Evolutionary conservation across 2,329 filamentous ascomycete genomes (phyloP).

Genomic region (Calonectria hongkongensis): DNA sequence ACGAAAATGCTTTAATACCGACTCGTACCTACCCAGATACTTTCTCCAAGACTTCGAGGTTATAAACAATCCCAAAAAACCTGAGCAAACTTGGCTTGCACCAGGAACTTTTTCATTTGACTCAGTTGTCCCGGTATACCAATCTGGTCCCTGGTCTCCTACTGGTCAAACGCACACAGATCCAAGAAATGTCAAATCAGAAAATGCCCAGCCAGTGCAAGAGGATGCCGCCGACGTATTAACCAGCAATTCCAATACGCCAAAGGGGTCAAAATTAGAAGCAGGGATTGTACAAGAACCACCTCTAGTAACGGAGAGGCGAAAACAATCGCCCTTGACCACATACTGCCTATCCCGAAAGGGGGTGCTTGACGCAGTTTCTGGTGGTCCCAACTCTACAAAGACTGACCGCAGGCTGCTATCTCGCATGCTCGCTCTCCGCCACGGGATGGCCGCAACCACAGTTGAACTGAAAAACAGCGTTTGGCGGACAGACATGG

Average conservation of each 20-base stretch:
- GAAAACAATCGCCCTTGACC: slow-evolving; percentile 41
- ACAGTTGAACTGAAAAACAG: slow-evolving; percentile 33
- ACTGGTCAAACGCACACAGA: slow-evolving; percentile 25
- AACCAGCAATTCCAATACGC: not conserved
- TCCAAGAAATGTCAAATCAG: not conserved
- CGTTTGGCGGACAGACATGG: slow-evolving; percentile 72
- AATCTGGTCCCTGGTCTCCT: slow-evolving; percentile 28
- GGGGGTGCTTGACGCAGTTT: slow-evolving; percentile 54
- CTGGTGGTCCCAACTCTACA: slow-evolving; percentile 38
- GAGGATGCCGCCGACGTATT: not conserved
- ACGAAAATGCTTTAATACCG: slow-evolving; percentile 73
- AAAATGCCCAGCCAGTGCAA: not conserved
- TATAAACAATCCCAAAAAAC: slow-evolving; percentile 72
- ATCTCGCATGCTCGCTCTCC: slow-evolving; percentile 44
- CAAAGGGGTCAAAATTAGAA: not conserved
- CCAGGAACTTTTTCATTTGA: slow-evolving; percentile 65
- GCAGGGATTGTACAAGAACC: not conserved
- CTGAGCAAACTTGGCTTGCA: slow-evolving; percentile 71
- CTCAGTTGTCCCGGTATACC: slow-evolving; percentile 46
- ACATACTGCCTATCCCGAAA: slow-evolving; percentile 57
- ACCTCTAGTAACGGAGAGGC: not conserved
- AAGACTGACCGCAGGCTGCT: slow-evolving; percentile 32
- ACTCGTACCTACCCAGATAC: slow-evolving; percentile 71
- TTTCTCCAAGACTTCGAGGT: slow-evolving; percentile 79
- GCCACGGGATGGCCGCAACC: slow-evolving; percentile 55